Percentiles rank a stretch among this genome's conserved stretches.
Conservation (phyloP, 139 green algal species). For the Chlamydomonas asymmetrica region DNA sequence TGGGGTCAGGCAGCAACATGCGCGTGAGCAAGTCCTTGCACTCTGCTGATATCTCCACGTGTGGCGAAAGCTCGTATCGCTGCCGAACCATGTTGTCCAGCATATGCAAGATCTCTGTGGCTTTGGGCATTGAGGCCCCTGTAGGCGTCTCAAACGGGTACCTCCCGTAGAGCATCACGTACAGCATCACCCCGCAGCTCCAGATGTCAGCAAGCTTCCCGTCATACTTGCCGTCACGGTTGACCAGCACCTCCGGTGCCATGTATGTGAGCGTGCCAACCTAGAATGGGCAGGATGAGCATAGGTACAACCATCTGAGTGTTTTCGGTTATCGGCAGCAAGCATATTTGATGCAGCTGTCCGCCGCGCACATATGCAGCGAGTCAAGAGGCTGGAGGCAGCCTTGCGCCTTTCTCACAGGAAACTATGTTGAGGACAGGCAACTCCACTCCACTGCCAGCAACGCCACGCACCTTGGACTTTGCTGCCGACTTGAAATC, state of each 20-base stretch:
- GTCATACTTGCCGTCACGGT: constrained; percentile 82
- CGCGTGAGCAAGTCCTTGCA: constrained; percentile 71
- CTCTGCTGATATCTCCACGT: constrained; percentile 59
- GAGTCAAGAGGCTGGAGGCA: too few relatives aligned
- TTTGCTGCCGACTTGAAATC: constrained; percentile 39
- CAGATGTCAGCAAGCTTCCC: constrained; percentile 85
- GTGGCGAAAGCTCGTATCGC: constrained; percentile 18
- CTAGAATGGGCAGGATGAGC: constrained; percentile 20
- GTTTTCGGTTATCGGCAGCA: too few relatives aligned
- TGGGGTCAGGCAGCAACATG: constrained; percentile 75
- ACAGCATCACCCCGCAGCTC: constrained; percentile 80
- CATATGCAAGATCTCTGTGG: constrained; percentile 47
- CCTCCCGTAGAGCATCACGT: constrained; percentile 64
- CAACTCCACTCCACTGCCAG: too few relatives aligned
- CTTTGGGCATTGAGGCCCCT: constrained; percentile 32
- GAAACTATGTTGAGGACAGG: too few relatives aligned
- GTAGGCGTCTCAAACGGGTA: constrained; percentile 20
- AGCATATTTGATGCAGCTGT: too few relatives aligned
- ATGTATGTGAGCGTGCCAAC: constrained; percentile 98
- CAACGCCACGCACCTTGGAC: constrained; percentile 30
- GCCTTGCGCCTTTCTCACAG: too few relatives aligned
- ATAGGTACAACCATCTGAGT: too few relatives aligned
- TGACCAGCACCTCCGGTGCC: constrained; percentile 89
- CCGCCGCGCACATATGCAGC: too few relatives aligned
- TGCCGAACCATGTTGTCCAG: constrained; percentile 49